Percentiles rank a stretch among this genome's conserved stretches.
Evolutionary conservation across 306 rosid species (phyloP).

Genomic region (Trichosanthes truncata): DNA sequence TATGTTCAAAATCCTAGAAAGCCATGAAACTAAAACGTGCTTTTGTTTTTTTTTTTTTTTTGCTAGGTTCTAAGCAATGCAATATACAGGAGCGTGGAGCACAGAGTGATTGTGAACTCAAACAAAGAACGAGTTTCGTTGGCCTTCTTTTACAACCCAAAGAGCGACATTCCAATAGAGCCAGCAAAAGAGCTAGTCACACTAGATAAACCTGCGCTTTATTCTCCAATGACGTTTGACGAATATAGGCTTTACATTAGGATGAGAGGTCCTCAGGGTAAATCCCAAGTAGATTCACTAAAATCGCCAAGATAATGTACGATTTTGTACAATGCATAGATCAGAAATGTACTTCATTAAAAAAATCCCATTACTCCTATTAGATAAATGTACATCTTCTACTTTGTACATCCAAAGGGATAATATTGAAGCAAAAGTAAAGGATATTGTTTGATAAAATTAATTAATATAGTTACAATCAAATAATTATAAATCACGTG

Average conservation of each 20-base stretch:
- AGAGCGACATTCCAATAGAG: slow-evolving; percentile 63
- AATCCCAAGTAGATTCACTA: slow-evolving; percentile 71
- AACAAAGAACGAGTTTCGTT: slow-evolving; percentile 55
- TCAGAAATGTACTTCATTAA: neutral
- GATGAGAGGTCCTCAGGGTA: slow-evolving; percentile 66
- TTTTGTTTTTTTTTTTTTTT: neutral
- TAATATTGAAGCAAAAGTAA: neutral
- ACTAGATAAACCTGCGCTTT: slow-evolving; percentile 40
- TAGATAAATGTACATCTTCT: neutral
- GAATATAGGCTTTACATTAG: slow-evolving; percentile 75
- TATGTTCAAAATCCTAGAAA: too few species aligned
- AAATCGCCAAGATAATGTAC: slow-evolving; percentile 30
- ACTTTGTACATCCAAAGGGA: neutral
- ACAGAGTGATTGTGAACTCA: slow-evolving; percentile 81
- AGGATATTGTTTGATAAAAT: neutral
- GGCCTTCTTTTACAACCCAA: slow-evolving; percentile 95
- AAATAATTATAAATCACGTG: neutral
- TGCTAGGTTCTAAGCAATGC: slow-evolving; percentile 71
- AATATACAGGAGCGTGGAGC: slow-evolving; percentile 81
- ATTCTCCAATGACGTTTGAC: slow-evolving; percentile 69
- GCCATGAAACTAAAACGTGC: neutral
- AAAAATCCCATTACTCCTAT: neutral
- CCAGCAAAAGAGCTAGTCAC: slow-evolving; percentile 56
- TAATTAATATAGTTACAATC: too few species aligned
- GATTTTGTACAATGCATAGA: neutral